These are phyloP conservation scores for Pueraria montana DNA, from an alignment of 306 rosid species.

Conservation along the genomic window DNA sequence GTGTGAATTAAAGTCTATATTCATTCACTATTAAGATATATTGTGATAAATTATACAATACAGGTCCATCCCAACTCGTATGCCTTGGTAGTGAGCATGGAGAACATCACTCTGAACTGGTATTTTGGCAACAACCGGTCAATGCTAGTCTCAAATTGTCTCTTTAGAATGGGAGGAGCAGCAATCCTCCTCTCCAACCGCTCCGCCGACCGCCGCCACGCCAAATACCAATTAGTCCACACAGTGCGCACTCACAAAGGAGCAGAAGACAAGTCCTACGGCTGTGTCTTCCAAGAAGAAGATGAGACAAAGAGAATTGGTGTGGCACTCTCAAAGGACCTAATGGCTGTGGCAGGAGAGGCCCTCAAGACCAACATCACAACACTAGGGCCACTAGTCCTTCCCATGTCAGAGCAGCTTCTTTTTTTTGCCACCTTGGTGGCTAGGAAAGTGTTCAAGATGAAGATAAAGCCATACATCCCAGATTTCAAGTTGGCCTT, in stretches of 20 bases:
- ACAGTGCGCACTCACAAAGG: slow-evolving; percentile 89
- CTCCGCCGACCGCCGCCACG: slow-evolving; percentile 54
- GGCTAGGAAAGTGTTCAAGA: slow-evolving; percentile 68
- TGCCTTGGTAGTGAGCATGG: slow-evolving; percentile 89
- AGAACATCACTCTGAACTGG: slow-evolving; percentile 92
- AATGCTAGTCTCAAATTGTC: slow-evolving; percentile 88
- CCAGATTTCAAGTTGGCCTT: slow-evolving; percentile 91
- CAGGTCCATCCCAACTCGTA: slow-evolving; percentile 87
- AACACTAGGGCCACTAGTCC: slow-evolving; percentile 84
- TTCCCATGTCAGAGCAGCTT: slow-evolving; percentile 90
- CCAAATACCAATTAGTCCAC: slow-evolving; percentile 86
- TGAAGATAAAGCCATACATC: slow-evolving; percentile 80
- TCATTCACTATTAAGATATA: not conserved
- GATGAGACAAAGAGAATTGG: slow-evolving; percentile 71
- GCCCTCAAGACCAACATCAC: slow-evolving; percentile 90
- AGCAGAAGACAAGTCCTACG: slow-evolving; percentile 69
- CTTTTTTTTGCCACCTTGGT: slow-evolving; percentile 71
- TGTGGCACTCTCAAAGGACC: slow-evolving; percentile 79
- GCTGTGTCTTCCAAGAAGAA: slow-evolving; percentile 79
- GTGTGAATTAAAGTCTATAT: no score
- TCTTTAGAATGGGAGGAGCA: slow-evolving; percentile 88
- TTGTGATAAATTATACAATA: not conserved
- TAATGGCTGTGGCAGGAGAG: slow-evolving; percentile 90
- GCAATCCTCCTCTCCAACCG: slow-evolving; percentile 86
- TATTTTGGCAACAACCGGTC: slow-evolving; percentile 89